Conservation (phyloP, 352 stramenopile genomes). For the Phytophthora multivora region DNA sequence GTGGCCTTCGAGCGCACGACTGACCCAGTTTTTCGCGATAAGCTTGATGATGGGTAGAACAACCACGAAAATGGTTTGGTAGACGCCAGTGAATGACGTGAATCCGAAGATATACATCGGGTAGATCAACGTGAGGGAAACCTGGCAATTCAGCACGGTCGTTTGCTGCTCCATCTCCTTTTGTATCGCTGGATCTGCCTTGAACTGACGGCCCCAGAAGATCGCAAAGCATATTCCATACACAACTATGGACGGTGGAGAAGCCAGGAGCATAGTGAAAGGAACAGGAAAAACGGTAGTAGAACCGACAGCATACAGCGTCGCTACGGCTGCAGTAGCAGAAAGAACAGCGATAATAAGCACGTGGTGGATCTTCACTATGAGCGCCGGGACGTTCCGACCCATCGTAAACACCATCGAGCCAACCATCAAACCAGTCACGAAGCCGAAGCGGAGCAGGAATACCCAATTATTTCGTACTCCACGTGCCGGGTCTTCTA, state of each 20-base stretch:
- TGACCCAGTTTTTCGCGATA: constrained; percentile 34
- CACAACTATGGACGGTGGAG: constrained; percentile 14
- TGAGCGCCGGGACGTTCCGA: constrained; percentile 8
- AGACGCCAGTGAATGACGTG: constrained; percentile 8
- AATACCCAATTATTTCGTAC: constrained; percentile 20
- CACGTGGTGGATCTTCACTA: constrained; percentile 12
- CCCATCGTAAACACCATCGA: constrained; percentile 23
- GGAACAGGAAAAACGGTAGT: constrained; percentile 20
- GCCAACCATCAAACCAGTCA: constrained; percentile 10
- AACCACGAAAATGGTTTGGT: constrained; percentile 22
- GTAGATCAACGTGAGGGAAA: constrained; percentile 29
- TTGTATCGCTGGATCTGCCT: constrained; percentile 12
- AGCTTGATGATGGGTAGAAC: constrained; percentile 20
- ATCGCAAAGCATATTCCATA: constrained; percentile 18
- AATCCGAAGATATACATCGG: constrained; percentile 35
- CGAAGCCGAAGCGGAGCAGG: constrained; percentile 14
- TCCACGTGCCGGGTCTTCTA: constrained; percentile 15
- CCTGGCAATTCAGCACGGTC: constrained; percentile 22
- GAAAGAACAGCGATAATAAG: constrained; percentile 12
- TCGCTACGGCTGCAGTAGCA: constrained; percentile 1
- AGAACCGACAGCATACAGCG: constrained; percentile 10
- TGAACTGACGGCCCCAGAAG: constrained; percentile 23
- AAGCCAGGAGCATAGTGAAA: constrained; percentile 17
- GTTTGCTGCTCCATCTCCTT: constrained; percentile 18
- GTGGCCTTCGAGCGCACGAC: constrained; percentile 15